Base-by-base conservation (phyloP, 352 stramenopile genomes). In the Lagenidium sp. region DNA sequence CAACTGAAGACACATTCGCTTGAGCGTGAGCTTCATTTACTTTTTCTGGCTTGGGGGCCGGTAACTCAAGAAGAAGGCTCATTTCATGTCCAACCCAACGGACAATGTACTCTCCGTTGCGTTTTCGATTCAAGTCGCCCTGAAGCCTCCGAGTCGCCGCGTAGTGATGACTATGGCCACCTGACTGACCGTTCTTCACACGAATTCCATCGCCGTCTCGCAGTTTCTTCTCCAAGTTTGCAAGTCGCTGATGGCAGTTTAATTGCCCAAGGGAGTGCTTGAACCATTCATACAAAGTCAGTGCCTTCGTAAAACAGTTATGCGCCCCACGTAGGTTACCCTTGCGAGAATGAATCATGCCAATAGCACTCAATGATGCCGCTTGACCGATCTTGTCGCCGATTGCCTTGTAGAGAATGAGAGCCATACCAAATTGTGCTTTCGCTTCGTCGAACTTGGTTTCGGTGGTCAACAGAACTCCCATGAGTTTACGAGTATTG, bases 361-460 rank as follows among this genome's bases (percentile, higher is more conserved):
- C 77, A 25, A 87, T 85, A 13, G 70, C 77, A 48, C 74, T 90
- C 23, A 90, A 41, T 21, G 77, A 76, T 11, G 77, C 68, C 5
- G 77, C 77, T 39, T 90, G 77, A 6, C 77, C 77, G 34, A 84
- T 72, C 36, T 90, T 90, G 52, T 85, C 71, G 3, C 74, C 77
- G 3, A 73, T 57, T 3, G 72, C 66, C 30, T 86, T 85, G 59
- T 90, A 87, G 12, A 86, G 38, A 21, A 87, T 85, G 24, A 90
- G 55, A 15, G 77, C 64, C 36, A 80, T 70, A 13, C 72, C 74
- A 32, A 90, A 87, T 53, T 90, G 77, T 3, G 69, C 71, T 39
- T 90, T 90, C 5, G 77, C 77, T 45, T 90, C 74, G 24, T 90
- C 74, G 47, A 87, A 82, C 47, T 90, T 90, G 8, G 69, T 85